phyloP scores from a whole-genome alignment of 805 yeast species.

The Diddensiella transvaalensis region DNA sequence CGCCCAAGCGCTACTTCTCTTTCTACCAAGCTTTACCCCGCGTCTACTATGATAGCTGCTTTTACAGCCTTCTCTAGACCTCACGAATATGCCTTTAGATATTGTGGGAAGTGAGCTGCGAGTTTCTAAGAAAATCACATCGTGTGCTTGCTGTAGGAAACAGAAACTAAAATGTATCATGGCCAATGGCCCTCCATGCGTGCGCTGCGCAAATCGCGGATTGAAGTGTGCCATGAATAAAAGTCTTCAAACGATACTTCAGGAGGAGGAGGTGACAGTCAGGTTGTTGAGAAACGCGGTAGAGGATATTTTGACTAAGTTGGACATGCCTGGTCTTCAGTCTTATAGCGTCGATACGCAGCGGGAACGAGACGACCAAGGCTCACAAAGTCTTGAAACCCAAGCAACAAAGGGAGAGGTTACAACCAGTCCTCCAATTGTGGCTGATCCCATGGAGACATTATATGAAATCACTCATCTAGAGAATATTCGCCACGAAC shows the following conservation, averaged over 20 bases:
- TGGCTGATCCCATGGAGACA: constrained; percentile 5
- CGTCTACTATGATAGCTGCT: neutral
- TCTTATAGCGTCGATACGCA: neutral
- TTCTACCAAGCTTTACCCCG: neutral
- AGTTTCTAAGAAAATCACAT: constrained; percentile 2
- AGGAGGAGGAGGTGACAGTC: neutral
- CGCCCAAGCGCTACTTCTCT: neutral
- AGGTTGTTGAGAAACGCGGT: neutral
- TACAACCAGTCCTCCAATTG: constrained; percentile 1
- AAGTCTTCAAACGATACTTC: constrained; percentile 3
- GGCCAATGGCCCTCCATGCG: neutral
- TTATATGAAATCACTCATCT: neutral
- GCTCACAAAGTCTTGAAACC: neutral
- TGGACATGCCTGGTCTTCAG: neutral
- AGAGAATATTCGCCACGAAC: neutral
- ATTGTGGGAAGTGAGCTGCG: neutral
- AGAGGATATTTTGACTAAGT: neutral
- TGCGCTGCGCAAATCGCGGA: neutral
- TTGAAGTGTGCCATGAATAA: neutral
- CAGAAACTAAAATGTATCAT: neutral
- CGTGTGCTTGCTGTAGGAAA: neutral
- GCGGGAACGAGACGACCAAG: neutral
- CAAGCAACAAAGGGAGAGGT: neutral
- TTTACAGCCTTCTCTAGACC: neutral
- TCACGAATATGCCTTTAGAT: neutral